These are phyloP conservation scores for Epichloe amarillans DNA, from an alignment of 2,329 filamentous ascomycete species.

Conservation along the genomic window DNA sequence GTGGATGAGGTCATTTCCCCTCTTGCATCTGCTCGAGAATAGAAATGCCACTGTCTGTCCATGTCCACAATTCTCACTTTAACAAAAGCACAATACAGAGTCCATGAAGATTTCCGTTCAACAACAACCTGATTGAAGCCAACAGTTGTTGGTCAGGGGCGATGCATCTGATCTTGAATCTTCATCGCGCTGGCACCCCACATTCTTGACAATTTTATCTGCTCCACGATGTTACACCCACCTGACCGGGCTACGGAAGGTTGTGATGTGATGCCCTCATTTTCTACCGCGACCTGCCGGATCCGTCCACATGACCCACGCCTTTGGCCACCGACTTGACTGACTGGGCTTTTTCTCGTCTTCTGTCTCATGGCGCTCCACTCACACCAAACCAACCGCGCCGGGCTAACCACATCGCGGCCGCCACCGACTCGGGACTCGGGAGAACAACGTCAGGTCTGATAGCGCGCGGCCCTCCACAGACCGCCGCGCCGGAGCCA, in stretches of 20 bases:
- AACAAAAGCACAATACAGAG: too few species aligned
- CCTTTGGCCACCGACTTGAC: not conserved
- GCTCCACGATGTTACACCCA: too few species aligned
- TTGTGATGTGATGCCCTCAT: not conserved
- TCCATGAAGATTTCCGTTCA: too few species aligned
- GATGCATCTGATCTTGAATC: not conserved
- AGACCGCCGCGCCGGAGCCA: constrained; percentile 1
- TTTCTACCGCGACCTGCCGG: constrained; percentile 6
- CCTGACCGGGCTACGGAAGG: too few species aligned
- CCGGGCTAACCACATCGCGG: constrained; percentile 1
- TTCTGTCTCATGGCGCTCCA: not conserved
- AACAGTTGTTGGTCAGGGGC: not conserved
- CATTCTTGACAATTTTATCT: not conserved
- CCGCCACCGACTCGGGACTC: constrained; percentile 2
- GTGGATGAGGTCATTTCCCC: too few species aligned
- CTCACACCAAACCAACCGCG: constrained; percentile 2
- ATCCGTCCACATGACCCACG: constrained; percentile 5
- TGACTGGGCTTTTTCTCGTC: not conserved
- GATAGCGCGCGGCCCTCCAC: not conserved
- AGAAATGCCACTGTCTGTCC: not conserved
- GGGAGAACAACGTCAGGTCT: too few species aligned
- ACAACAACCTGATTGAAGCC: not conserved
- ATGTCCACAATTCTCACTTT: too few species aligned
- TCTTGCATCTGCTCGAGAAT: too few species aligned
- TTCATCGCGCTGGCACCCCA: not conserved